phyloP scores from a whole-genome alignment of 202 grass and related monocot species.

The Carex arenaria region DNA sequence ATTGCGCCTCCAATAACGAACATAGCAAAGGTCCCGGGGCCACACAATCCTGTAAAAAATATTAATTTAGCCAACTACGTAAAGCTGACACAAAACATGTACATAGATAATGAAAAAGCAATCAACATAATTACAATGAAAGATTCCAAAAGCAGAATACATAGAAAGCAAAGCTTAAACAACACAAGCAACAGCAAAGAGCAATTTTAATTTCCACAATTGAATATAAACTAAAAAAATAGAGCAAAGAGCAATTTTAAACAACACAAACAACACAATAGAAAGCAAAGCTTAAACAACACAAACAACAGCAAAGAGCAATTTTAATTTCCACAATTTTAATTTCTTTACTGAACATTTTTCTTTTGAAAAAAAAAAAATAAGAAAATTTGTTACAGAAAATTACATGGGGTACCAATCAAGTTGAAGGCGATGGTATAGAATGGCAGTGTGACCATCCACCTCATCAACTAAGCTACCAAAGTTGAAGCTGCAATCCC shows the following conservation, averaged over 20 bases:
- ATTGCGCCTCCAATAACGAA: conserved; percentile 96
- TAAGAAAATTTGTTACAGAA: conserved; percentile 10
- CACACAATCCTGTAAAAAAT: conserved; percentile 65
- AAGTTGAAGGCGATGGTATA: conserved; percentile 84
- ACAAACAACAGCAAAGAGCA: not conserved
- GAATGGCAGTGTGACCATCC: conserved; percentile 96
- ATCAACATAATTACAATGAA: not conserved
- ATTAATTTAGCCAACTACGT: conserved; percentile 9
- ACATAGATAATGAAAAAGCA: not conserved
- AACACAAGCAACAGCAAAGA: not conserved
- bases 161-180: conserved; percentile 11
- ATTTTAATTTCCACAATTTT: not conserved
- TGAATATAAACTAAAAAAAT: too few relatives aligned
- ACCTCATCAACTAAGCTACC: conserved; percentile 98
- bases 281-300: conserved; percentile 12
- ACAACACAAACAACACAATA: too few relatives aligned
- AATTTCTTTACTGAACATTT: conserved; percentile 3
- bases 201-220: conserved; percentile 1
- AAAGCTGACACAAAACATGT: conserved; percentile 12
- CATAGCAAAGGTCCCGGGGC: conserved; percentile 96
- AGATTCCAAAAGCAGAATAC: conserved; percentile 26
- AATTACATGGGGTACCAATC: conserved; percentile 84
- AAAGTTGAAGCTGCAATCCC: conserved; percentile 97
- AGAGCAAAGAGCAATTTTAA: not conserved
- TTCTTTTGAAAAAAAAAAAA: not conserved